These are phyloP conservation scores for Raffaelea ambrosiae DNA, from an alignment of 2,329 filamentous ascomycete species.

Conservation along the genomic window DNA sequence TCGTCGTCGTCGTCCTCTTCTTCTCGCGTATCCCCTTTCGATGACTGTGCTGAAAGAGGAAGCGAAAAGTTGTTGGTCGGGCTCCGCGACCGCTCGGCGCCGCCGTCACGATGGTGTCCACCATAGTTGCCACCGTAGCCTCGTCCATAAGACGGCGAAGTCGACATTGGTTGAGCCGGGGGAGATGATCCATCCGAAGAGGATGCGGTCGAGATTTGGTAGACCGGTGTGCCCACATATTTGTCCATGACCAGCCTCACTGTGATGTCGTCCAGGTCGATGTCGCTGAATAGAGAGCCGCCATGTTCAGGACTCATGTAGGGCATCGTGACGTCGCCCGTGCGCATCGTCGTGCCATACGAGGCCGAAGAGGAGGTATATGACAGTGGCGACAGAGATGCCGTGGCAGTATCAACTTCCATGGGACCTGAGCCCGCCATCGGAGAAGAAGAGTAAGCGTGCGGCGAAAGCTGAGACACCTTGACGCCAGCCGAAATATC, in stretches of 20 bases:
- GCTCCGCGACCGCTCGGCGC: too few species aligned
- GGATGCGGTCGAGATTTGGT: conserved; percentile 24
- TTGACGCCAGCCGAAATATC: too few species aligned
- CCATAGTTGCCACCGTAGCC: too few species aligned
- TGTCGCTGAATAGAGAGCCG: conserved; percentile 20
- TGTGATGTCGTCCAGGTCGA: conserved; percentile 28
- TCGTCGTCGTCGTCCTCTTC: too few species aligned
- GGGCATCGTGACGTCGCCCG: background rate
- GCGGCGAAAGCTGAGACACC: too few species aligned
- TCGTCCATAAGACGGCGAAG: too few species aligned
- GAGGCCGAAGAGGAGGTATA: background rate
- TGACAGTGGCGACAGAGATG: background rate
- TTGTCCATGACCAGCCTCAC: conserved; percentile 34
- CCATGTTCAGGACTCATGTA: background rate
- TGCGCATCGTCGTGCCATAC: background rate
- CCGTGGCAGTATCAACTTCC: background rate
- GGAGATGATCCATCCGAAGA: background rate
- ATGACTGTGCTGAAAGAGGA: too few species aligned
- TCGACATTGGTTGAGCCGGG: background rate
- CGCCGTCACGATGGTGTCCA: too few species aligned
- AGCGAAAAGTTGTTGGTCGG: too few species aligned
- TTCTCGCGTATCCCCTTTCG: too few species aligned
- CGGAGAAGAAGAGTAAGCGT: too few species aligned
- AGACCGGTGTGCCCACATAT: conserved; percentile 31
- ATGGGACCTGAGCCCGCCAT: too few species aligned